Percentiles rank a stretch among this genome's conserved stretches.
Evolutionary conservation across 768 basidiomycete genomes (phyloP).

Genomic region (Bullera alba): DNA sequence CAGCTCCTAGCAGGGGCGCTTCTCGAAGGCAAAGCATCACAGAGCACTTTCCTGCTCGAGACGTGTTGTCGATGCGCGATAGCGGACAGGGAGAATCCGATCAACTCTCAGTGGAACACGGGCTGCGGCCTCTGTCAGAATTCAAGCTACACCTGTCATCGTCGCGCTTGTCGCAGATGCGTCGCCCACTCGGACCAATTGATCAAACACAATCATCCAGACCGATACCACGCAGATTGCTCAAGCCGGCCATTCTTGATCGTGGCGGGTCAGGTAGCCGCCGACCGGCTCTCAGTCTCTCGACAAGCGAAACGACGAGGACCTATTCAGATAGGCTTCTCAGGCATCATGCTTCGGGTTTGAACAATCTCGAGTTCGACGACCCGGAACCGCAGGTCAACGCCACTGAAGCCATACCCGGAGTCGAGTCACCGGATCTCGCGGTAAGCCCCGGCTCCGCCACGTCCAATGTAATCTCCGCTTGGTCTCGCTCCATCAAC

Average conservation of each 20-base stretch:
- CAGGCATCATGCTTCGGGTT: conserved; percentile 29
- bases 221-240: too few relatives aligned
- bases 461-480: conserved; percentile 12
- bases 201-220: too few relatives aligned
- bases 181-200: too few relatives aligned
- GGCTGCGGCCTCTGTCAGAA: conserved; percentile 38
- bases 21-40: conserved; percentile 13
- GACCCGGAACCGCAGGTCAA: too few relatives aligned
- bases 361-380: too few relatives aligned
- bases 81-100: too few relatives aligned
- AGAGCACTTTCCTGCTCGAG: background rate
- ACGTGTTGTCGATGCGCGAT: background rate
- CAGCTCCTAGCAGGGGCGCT: conserved; percentile 6
- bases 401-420: too few relatives aligned
- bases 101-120: too few relatives aligned
- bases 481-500: conserved; percentile 30
- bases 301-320: conserved; percentile 19
- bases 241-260: background rate
- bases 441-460: background rate
- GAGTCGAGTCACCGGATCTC: too few relatives aligned
- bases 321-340: conserved; percentile 37
- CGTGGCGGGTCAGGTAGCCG: background rate
- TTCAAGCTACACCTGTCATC: conserved; percentile 44
- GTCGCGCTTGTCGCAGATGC: conserved; percentile 35
- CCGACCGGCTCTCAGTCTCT: background rate